Evolutionary conservation across 1,284 basidiomycete genomes (phyloP).

Genomic region (Vanrija pseudolonga): DNA sequence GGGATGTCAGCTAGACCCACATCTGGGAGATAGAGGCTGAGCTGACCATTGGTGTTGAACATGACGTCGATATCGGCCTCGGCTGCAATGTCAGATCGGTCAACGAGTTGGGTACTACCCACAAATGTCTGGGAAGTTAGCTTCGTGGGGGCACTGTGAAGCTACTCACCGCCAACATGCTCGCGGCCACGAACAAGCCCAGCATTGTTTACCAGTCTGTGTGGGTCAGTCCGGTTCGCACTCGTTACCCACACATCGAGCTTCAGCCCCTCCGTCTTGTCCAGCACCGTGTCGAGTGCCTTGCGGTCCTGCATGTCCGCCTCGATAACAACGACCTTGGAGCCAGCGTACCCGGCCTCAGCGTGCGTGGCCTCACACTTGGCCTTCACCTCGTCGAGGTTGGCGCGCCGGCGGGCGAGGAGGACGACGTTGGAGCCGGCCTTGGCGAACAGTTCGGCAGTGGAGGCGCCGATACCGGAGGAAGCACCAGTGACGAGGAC

Average conservation of each 20-base stretch:
- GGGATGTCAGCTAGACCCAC: not conserved
- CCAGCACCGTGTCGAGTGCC: constrained; percentile 24
- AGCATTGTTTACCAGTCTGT: constrained; percentile 49
- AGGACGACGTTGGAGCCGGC: constrained; percentile 41
- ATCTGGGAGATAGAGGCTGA: not conserved
- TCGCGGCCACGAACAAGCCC: constrained; percentile 48
- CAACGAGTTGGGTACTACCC: not conserved
- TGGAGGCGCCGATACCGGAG: constrained; percentile 44
- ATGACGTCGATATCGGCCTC: constrained; percentile 56
- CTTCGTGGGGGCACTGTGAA: not conserved
- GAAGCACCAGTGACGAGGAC: constrained; percentile 45
- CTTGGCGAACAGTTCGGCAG: constrained; percentile 40
- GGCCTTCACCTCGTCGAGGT: constrained; percentile 33
- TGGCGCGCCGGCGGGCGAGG: constrained; percentile 36
- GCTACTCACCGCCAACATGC: constrained; percentile 43
- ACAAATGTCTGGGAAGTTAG: constrained; percentile 29
- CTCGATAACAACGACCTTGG: constrained; percentile 35
- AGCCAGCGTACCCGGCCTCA: constrained; percentile 20
- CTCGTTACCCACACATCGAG: constrained; percentile 40
- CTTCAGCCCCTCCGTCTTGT: constrained; percentile 29
- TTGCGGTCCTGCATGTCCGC: constrained; percentile 39
- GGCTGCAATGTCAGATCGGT: constrained; percentile 9
- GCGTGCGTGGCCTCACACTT: constrained; percentile 24
- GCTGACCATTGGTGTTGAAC: constrained; percentile 74
- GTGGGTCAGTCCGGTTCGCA: constrained; percentile 1